Conservation (phyloP, 1,284 basidiomycete genomes). For the Vanrija sp. region DNA sequence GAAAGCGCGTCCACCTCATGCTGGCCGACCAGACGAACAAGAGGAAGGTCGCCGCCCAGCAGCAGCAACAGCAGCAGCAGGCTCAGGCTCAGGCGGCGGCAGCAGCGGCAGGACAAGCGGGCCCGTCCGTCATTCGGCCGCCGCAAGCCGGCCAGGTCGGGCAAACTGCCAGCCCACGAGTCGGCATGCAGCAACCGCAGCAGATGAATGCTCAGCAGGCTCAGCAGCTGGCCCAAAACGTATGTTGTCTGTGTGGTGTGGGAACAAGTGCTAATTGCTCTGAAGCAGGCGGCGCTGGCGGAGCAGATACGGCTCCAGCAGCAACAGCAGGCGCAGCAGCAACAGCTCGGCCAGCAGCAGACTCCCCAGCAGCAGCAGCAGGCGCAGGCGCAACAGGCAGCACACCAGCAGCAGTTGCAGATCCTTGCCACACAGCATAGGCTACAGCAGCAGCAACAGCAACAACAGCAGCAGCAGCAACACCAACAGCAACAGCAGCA, state of each 20-base stretch:
- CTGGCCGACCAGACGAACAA: slow-evolving; percentile 1
- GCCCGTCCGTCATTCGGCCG: background rate
- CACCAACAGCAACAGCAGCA: slow-evolving; percentile 6
- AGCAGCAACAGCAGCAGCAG: background rate
- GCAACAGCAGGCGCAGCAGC: slow-evolving; percentile 4
- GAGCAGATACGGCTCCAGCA: slow-evolving; percentile 10
- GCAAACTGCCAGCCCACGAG: slow-evolving; percentile 6
- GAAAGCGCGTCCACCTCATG: slow-evolving; percentile 23
- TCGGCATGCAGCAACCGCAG: slow-evolving; percentile 11
- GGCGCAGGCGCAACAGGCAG: slow-evolving; percentile 4
- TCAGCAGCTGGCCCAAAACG: slow-evolving; percentile 16
- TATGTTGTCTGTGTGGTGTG: background rate
- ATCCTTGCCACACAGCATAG: background rate
- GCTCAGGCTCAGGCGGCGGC: background rate
- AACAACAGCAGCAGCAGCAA: slow-evolving; percentile 7
- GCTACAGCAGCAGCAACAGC: slow-evolving; percentile 11
- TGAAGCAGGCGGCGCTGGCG: background rate
- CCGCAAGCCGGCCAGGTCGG: background rate
- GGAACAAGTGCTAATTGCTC: background rate
- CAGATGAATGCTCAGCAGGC: slow-evolving; percentile 11
- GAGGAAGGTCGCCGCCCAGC: too few species aligned
- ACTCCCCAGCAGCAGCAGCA: slow-evolving; percentile 9
- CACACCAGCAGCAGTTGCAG: slow-evolving; percentile 8
- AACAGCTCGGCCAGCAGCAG: slow-evolving; percentile 6
- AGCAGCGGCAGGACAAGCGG: background rate